Conservation (phyloP, 441 rosid genomes). For the Kokia cookei region DNA sequence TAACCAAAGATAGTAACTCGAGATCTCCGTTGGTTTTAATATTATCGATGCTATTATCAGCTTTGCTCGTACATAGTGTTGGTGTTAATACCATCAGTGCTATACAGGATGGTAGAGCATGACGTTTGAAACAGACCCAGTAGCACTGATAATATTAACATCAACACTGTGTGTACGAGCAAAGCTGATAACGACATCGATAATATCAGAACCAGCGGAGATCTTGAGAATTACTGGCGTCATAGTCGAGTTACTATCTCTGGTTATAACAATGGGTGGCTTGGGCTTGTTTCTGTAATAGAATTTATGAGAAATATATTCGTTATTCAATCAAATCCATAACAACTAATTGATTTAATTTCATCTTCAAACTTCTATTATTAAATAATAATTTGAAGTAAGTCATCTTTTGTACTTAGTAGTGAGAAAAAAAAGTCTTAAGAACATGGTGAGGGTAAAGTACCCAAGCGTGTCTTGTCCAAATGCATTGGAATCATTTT, state of each 20-base stretch:
- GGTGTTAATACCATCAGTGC: constrained; percentile 31
- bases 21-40: constrained; percentile 43
- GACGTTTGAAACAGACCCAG: constrained; percentile 34
- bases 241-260: constrained; percentile 27
- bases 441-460: too few species aligned
- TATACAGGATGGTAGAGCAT: constrained; percentile 33
- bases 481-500: too few species aligned
- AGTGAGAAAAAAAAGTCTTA: too few species aligned
- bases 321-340: too few species aligned
- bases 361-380: too few species aligned
- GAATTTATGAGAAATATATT: too few species aligned
- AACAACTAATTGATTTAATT: too few species aligned
- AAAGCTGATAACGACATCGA: constrained; percentile 25
- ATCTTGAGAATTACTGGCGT: constrained; percentile 40
- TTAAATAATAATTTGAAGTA: too few species aligned
- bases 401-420: too few species aligned
- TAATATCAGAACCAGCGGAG: constrained; percentile 40
- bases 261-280: constrained; percentile 31
- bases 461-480: too few species aligned
- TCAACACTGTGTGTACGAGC: constrained; percentile 26
- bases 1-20: constrained; percentile 28
- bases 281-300: constrained; percentile 41
- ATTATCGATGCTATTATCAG: constrained; percentile 24
- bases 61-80: constrained; percentile 21
- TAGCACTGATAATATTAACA: constrained; percentile 27